Conservation (phyloP, 1,284 basidiomycete genomes). For the Sporisorium iseilematis-ciliati region DNA sequence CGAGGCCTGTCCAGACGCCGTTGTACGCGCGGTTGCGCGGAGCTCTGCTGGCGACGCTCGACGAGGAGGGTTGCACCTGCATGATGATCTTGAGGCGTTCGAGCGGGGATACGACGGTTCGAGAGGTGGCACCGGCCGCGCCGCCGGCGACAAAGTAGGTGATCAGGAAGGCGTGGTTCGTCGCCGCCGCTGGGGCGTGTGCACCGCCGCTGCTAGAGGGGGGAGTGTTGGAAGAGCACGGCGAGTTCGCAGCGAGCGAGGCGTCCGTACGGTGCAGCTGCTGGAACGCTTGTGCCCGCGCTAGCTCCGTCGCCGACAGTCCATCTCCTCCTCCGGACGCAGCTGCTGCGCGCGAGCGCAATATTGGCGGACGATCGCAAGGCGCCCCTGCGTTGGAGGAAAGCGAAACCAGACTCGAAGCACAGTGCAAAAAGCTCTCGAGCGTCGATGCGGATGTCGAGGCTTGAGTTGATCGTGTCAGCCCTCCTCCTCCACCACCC, state of each 20-base stretch:
- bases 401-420: constrained; percentile 18
- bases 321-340: neutral
- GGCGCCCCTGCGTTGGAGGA: neutral
- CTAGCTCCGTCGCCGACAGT: constrained; percentile 27
- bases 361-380: constrained; percentile 31
- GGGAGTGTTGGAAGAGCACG: too few species aligned
- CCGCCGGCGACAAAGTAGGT: constrained; percentile 79
- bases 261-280: constrained; percentile 17
- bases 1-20: constrained; percentile 63
- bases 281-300: constrained; percentile 30
- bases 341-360: constrained; percentile 6
- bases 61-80: constrained; percentile 70
- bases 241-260: too few species aligned
- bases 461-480: constrained; percentile 43
- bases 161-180: constrained; percentile 52
- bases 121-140: constrained; percentile 74
- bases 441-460: constrained; percentile 47
- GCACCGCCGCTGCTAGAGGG: neutral
- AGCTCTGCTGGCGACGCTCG: neutral
- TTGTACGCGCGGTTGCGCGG: constrained; percentile 57
- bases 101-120: constrained; percentile 90
- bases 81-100: constrained; percentile 95
- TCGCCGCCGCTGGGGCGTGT: constrained; percentile 18
- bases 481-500: too few species aligned
- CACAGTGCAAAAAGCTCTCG: constrained; percentile 36